A percentile compares a stretch with the other conserved stretches of the same genome.
Conservation (phyloP, 352 stramenopile species). For the Globisporangium paddicum region DNA sequence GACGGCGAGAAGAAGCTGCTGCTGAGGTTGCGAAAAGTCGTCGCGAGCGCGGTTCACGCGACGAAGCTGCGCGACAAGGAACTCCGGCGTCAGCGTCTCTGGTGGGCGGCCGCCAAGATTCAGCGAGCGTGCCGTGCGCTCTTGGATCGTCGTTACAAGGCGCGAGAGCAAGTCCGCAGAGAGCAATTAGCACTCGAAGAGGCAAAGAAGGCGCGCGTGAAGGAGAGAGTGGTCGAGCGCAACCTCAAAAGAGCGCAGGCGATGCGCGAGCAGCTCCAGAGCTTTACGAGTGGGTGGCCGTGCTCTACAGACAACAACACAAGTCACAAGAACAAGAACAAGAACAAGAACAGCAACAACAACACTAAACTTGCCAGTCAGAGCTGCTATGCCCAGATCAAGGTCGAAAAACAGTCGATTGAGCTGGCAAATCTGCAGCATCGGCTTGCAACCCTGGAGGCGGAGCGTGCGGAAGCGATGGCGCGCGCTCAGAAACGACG, state of each 20-base stretch:
- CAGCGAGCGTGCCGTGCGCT: constrained; percentile 26
- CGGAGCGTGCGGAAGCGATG: not conserved
- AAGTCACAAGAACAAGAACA: not conserved
- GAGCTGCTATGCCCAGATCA: not conserved
- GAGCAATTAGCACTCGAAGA: constrained; percentile 21
- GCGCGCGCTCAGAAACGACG: not conserved
- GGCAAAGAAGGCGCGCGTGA: constrained; percentile 29
- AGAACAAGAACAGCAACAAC: not conserved
- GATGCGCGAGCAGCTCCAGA: constrained; percentile 22
- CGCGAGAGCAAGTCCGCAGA: constrained; percentile 7
- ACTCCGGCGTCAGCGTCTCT: constrained; percentile 18
- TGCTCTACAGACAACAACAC: constrained; percentile 4
- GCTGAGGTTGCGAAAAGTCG: constrained; percentile 23
- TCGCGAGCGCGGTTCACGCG: constrained; percentile 15
- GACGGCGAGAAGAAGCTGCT: constrained; percentile 37
- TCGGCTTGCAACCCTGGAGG: constrained; percentile 3
- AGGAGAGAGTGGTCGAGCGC: constrained; percentile 30
- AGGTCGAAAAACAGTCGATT: not conserved
- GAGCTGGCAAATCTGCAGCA: constrained; percentile 11
- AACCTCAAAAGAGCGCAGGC: constrained; percentile 35
- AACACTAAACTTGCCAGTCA: not conserved
- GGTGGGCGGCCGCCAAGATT: constrained; percentile 27
- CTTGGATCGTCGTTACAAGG: constrained; percentile 12
- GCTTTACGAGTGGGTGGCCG: not conserved
- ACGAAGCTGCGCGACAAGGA: constrained; percentile 19